These are phyloP conservation scores for Lophium mytilinum DNA, from an alignment of 495 filamentous ascomycete species.

Conservation along the genomic window DNA sequence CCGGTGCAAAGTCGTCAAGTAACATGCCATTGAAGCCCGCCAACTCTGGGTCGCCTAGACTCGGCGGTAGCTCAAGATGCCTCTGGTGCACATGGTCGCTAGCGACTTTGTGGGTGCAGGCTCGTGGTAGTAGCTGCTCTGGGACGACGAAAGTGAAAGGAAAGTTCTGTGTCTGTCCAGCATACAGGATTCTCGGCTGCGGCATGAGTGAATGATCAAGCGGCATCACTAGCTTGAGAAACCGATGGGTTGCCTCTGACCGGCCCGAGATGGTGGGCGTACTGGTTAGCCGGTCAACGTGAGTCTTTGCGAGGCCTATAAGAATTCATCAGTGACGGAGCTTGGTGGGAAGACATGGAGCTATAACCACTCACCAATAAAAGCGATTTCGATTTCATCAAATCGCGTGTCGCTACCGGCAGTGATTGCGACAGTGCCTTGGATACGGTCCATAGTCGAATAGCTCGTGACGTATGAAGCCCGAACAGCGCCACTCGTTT, in stretches of 20 bases:
- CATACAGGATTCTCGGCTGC: constrained; percentile 56
- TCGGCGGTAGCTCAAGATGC: constrained; percentile 75
- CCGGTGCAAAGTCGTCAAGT: constrained; percentile 74
- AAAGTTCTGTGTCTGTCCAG: constrained; percentile 58
- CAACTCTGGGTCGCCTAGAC: constrained; percentile 55
- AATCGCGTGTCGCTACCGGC: constrained; percentile 61
- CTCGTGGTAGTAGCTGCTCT: constrained; percentile 51
- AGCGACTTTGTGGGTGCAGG: constrained; percentile 50
- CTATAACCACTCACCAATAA: constrained; percentile 52
- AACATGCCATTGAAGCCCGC: constrained; percentile 42
- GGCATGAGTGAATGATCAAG: constrained; percentile 62
- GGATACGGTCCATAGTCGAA: constrained; percentile 52
- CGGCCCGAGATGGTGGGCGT: constrained; percentile 41
- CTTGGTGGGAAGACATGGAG: not conserved
- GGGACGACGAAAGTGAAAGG: constrained; percentile 89
- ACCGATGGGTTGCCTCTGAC: constrained; percentile 50
- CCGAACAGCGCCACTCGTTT: constrained; percentile 20
- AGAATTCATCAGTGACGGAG: not conserved
- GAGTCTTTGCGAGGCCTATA: constrained; percentile 42
- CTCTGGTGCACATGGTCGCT: constrained; percentile 55
- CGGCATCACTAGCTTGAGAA: constrained; percentile 78
- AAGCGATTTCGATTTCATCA: constrained; percentile 69
- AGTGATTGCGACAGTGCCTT: constrained; percentile 52
- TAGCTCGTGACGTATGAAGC: constrained; percentile 41
- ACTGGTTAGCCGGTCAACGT: constrained; percentile 43